Evolutionary conservation across 192 early-diverging fungal genomes (phyloP).

Genomic region (Helicostylum pulchrum): DNA sequence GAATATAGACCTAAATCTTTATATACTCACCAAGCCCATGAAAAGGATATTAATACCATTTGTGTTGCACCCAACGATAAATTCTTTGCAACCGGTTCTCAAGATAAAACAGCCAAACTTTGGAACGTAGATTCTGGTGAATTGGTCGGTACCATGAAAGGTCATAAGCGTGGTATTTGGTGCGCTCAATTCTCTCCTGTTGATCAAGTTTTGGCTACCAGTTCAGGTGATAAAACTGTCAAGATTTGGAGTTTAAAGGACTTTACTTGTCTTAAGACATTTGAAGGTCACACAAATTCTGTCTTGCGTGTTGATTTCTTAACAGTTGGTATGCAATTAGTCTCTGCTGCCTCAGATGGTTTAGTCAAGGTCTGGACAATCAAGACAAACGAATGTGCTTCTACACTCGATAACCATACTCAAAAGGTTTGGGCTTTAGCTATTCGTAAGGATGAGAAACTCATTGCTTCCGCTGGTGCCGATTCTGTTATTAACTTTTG

Average conservation of each 20-base stretch:
- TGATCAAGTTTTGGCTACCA: conserved; percentile 89
- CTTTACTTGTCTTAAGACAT: conserved; percentile 85
- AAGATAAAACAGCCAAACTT: conserved; percentile 93
- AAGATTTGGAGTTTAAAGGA: conserved; percentile 93
- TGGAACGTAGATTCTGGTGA: conserved; percentile 85
- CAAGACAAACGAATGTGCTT: conserved; percentile 83
- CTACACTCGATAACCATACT: conserved; percentile 91
- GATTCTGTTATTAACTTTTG: conserved; percentile 91
- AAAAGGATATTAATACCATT: conserved; percentile 95
- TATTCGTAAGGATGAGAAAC: conserved; percentile 62
- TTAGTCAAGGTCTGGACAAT: conserved; percentile 97
- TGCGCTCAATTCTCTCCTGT: conserved; percentile 90
- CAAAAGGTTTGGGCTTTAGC: conserved; percentile 94
- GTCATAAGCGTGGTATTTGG: conserved; percentile 97
- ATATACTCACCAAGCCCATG: conserved; percentile 93
- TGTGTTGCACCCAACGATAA: conserved; percentile 87
- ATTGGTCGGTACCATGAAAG: conserved; percentile 75
- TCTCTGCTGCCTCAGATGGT: conserved; percentile 88
- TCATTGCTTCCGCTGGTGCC: conserved; percentile 84
- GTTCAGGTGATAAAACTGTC: conserved; percentile 90
- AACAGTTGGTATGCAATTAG: conserved; percentile 82
- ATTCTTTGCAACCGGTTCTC: conserved; percentile 89
- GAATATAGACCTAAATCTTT: conserved; percentile 58
- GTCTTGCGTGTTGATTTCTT: conserved; percentile 85
- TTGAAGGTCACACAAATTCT: conserved; percentile 98